Conservation (phyloP, 2,329 filamentous ascomycete genomes). For the Dactylonectria estremocensis region DNA sequence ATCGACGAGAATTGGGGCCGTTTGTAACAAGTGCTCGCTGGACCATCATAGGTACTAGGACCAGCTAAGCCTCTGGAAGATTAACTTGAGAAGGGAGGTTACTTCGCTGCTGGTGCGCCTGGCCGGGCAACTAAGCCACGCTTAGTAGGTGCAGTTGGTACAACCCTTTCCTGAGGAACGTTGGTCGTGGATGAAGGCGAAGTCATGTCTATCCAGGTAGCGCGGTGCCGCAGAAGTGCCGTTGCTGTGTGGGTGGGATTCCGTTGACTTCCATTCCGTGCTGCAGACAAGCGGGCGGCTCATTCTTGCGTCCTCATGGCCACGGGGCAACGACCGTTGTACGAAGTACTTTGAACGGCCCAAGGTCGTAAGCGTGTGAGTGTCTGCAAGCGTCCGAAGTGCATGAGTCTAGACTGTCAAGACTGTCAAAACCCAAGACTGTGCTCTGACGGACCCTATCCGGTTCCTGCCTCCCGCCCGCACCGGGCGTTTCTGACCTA, state of each 20-base stretch:
- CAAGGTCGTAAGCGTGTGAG: constrained; percentile 10
- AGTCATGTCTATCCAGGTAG: neutral
- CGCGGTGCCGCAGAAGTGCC: constrained; percentile 26
- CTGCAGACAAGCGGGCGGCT: constrained; percentile 16
- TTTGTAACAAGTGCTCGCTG: constrained; percentile 17
- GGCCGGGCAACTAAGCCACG: constrained; percentile 2
- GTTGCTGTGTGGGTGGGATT: constrained; percentile 21
- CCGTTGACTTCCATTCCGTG: constrained; percentile 17
- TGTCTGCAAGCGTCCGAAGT: constrained; percentile 16
- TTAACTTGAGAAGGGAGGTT: neutral
- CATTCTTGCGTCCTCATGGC: constrained; percentile 19
- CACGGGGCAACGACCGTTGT: constrained; percentile 8
- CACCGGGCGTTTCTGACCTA: neutral
- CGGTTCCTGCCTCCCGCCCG: constrained; percentile 29
- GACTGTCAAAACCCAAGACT: neutral
- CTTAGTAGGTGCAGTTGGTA: neutral
- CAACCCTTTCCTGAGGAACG: constrained; percentile 3
- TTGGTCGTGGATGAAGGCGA: neutral
- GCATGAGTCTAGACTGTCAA: constrained; percentile 27
- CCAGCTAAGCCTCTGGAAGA: neutral
- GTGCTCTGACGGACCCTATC: constrained; percentile 31
- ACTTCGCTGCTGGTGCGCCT: neutral
- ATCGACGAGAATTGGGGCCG: neutral
- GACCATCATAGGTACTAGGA: neutral
- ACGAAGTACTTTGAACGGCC: neutral